Evolutionary conservation across 805 yeast genomes (phyloP), one percentile per base, ranked within the genome.

Genomic region (Myxozyma geophila): DNA sequence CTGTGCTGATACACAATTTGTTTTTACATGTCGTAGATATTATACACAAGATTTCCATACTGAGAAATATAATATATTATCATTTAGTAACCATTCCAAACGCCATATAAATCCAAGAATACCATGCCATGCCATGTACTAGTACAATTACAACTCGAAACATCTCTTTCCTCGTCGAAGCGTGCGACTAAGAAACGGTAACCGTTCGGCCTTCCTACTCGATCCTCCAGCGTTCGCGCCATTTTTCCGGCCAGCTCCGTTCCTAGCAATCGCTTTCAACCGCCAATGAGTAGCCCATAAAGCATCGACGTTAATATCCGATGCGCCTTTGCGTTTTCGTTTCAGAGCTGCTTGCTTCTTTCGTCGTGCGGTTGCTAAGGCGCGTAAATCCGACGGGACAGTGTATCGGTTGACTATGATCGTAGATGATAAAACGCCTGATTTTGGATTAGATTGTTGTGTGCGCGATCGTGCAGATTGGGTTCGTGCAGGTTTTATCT

Each of bases 281-380:
- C 59, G 41, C 66, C 66, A 62, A 52, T 62, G 66, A 12, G 62
- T 59, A 39, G 62, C 62, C 66, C 66, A 62, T 15, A 62, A 48
- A 2, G 43, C 53, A 35, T 62, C 66, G 10, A 62, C 40, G 44
- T 62, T 59, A 28, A 62, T 36, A 15, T 52, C 47, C 6, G 46
- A 5, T 28, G 41, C 21, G 17, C 35, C 49, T 13, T 51, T 47
- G 7, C 57, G 56, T 23, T 54, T 62, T 8, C 57, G 57, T 40
- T 39, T 54, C 21, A 40, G 12, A 19, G 33, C 7, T 3, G 43
- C 59, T n/a, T 35, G 44, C 35, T 39, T 40, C 12, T n/a, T 48
- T 9, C 60, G 58, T 37, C 43, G 52, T 9, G 53, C 17, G 15
- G 15, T 33, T 12, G 60, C 50, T 40, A 50, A 35, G 12, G 41